Conservation (phyloP, 1,284 basidiomycete species). For the Sanghuangporus weigelae region DNA sequence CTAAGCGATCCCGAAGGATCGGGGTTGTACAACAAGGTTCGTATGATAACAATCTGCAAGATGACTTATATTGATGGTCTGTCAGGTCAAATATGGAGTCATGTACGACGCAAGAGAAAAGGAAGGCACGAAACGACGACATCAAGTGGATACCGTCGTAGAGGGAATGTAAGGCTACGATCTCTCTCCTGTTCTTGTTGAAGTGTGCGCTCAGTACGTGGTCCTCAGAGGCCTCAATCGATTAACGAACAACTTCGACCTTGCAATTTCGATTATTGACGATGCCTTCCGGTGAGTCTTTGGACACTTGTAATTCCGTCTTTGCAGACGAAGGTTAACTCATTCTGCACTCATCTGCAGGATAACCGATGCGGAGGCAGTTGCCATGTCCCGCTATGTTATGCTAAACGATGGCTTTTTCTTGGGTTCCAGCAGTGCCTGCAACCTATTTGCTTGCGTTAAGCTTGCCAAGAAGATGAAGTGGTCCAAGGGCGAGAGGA, state of each 20-base stretch:
- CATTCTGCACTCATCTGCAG: slow-evolving; percentile 34
- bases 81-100: slow-evolving; percentile 82
- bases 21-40: slow-evolving; percentile 90
- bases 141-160: slow-evolving; percentile 91
- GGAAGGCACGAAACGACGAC: slow-evolving; percentile 91
- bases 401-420: slow-evolving; percentile 90
- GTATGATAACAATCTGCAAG: not conserved
- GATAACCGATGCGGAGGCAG: slow-evolving; percentile 85
- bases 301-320: not conserved
- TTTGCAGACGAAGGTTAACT: not conserved
- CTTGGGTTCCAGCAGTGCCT: slow-evolving; percentile 93
- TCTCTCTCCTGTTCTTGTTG: not conserved
- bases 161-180: slow-evolving; percentile 67
- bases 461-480: slow-evolving; percentile 69
- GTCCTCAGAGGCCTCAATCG: slow-evolving; percentile 80
- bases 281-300: slow-evolving; percentile 77
- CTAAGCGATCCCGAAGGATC: slow-evolving; percentile 93
- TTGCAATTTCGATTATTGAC: slow-evolving; percentile 77
- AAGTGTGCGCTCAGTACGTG: slow-evolving; percentile 26
- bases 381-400: slow-evolving; percentile 88
- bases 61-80: not conserved
- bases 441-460: slow-evolving; percentile 89
- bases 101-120: slow-evolving; percentile 91
- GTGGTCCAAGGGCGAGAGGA: slow-evolving; percentile 55
- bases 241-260: slow-evolving; percentile 79